phyloP scores from a whole-genome alignment of 225 moss, liverwort and hornwort genomes.

The Marchantia paleacea region DNA sequence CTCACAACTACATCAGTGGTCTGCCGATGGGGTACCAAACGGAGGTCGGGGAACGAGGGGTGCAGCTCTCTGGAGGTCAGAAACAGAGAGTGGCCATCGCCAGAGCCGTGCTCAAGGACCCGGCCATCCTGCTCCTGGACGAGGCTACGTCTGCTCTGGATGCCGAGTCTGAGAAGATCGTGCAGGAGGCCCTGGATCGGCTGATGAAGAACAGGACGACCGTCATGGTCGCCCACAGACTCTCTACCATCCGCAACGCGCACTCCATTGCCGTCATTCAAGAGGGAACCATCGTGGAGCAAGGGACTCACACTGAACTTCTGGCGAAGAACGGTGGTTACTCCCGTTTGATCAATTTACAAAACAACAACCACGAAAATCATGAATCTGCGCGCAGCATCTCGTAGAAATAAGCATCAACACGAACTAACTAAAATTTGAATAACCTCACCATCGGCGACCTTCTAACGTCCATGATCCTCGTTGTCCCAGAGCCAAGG shows the following conservation, averaged over 20 bases:
- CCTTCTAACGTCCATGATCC: neutral
- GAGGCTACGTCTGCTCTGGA: constrained; percentile 49
- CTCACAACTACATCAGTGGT: constrained; percentile 42
- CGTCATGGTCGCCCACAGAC: constrained; percentile 39
- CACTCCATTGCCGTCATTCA: constrained; percentile 44
- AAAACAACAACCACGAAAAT: constrained; percentile 10
- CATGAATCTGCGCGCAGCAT: neutral
- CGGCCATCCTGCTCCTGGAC: constrained; percentile 42
- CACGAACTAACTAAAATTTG: neutral
- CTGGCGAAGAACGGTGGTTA: constrained; percentile 33
- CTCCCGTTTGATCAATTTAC: constrained; percentile 41
- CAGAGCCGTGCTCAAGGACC: constrained; percentile 41
- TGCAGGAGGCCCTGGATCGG: constrained; percentile 45
- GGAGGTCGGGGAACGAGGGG: constrained; percentile 39
- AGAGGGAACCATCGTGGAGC: constrained; percentile 36
- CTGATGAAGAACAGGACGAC: constrained; percentile 42
- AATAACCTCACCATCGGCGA: neutral
- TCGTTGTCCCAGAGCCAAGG: neutral
- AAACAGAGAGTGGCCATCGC: constrained; percentile 47
- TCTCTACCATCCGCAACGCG: constrained; percentile 42
- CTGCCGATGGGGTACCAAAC: constrained; percentile 42
- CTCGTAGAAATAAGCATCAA: neutral
- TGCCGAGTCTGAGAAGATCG: constrained; percentile 45
- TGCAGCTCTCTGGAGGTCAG: constrained; percentile 39
- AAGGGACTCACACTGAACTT: constrained; percentile 37